phyloP scores from a whole-genome alignment of 83 land plant genomes.

The Picea mariana region DNA sequence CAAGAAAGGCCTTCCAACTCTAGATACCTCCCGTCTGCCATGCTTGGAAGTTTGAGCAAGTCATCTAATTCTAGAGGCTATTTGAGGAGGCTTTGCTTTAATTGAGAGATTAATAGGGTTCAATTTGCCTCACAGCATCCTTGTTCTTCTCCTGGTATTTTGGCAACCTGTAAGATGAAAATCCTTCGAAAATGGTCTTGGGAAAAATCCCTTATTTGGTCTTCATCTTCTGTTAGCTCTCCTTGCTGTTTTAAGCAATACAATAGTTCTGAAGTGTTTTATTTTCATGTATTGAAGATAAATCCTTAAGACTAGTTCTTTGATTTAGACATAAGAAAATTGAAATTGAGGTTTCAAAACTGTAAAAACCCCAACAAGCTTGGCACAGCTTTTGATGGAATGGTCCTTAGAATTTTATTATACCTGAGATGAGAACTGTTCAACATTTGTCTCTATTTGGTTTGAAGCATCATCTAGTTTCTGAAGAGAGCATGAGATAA shows the following conservation, averaged over 20 bases:
- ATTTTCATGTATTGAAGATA: not conserved
- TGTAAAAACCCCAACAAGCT: not conserved
- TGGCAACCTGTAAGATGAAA: not conserved
- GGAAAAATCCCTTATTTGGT: no score
- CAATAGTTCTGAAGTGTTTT: not conserved
- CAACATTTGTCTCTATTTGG: not conserved
- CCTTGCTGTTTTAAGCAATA: not conserved
- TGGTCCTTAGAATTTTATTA: not conserved
- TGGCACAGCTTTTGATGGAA: not conserved
- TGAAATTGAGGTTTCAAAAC: not conserved
- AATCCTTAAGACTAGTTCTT: not conserved
- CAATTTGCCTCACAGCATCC: no score
- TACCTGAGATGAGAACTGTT: not conserved
- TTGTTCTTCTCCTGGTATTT: no score
- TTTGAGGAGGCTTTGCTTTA: no score
- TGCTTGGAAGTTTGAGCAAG: no score
- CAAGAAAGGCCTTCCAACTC: no score
- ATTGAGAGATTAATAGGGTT: no score
- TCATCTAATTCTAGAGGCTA: no score
- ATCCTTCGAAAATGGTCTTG: not conserved
- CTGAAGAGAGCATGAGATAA: not conserved
- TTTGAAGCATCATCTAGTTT: not conserved
- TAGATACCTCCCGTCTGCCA: no score
- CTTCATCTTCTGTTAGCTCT: no score
- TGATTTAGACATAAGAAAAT: not conserved